Evolutionary conservation across 1,284 basidiomycete genomes (phyloP), one percentile per base, ranked within the genome.

Genomic region (Apiotrichum gracile): DNA sequence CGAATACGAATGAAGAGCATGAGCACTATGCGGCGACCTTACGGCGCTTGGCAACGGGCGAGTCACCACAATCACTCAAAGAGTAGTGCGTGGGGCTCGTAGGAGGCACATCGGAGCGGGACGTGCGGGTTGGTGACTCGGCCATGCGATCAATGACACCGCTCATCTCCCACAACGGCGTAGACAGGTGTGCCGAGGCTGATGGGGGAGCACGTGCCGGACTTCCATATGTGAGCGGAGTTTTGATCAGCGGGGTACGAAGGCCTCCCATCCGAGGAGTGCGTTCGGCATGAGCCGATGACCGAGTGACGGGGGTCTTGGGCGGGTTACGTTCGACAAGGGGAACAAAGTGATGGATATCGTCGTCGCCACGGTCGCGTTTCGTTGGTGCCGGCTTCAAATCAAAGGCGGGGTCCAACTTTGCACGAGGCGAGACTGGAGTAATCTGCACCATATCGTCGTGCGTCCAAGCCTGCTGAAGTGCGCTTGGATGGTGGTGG

Each of bases 391-490:
- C 57, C 13, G 69, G 71, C 43, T 72, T 69, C 43, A 73, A 59
- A 39, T 71, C 71, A 34, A 73, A 73, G 0, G 71, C 70, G 2
- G 65, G 60, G 4, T 72, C 70, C 2, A 73, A 54, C 61, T 52
- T 52, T 21, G 33, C 52, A 5, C 57, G 60, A 22, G 61, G 62
- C 14, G 65, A 66, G 5, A 61, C 44, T 2, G 65, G 58, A 14
- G 61, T 52, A 48, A 46, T 46, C 7, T 41, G 25, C 16, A 44
- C 45, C 63, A 67, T 64, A 47, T 73, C 69, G 34, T 68, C 71
- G 40, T 68, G 65, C 10, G 70, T 72, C 71, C 71, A 72, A 0
- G 65, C 66, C 51, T 70, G 69, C 44, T 69, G 68, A 4, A 72
- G 54, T 0, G 62, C 61, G 9, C 65, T 68, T 2, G 71, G 69